A percentile compares a stretch with the other conserved stretches of the same genome.
These are phyloP conservation scores for Kandelia obovata DNA, from an alignment of 345 rosid species.

Conservation along the genomic window DNA sequence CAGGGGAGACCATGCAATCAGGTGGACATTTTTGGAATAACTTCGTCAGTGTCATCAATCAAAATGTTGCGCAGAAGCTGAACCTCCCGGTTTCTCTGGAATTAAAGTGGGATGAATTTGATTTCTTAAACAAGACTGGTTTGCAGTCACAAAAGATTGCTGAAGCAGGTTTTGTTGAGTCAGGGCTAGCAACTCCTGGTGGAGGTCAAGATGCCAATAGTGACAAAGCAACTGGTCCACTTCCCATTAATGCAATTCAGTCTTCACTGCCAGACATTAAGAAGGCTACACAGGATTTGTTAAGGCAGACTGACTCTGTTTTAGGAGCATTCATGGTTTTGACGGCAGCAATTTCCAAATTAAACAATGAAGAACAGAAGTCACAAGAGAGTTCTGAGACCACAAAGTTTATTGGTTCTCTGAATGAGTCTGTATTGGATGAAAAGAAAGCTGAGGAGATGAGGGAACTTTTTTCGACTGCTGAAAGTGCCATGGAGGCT, in stretches of 20 bases:
- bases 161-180: slow-evolving; percentile 68
- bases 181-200: slow-evolving; percentile 76
- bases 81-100: slow-evolving; percentile 61
- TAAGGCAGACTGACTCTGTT: slow-evolving; percentile 79
- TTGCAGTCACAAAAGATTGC: slow-evolving; percentile 68
- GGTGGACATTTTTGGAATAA: slow-evolving; percentile 64
- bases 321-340: slow-evolving; percentile 89
- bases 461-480: slow-evolving; percentile 72
- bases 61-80: slow-evolving; percentile 65
- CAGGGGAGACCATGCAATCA: slow-evolving; percentile 34
- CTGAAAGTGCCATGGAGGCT: slow-evolving; percentile 98
- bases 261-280: slow-evolving; percentile 76
- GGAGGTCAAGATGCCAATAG: slow-evolving; percentile 37
- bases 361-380: slow-evolving; percentile 44
- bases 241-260: slow-evolving; percentile 31
- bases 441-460: slow-evolving; percentile 82
- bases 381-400: slow-evolving; percentile 30
- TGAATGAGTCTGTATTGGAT: slow-evolving; percentile 38
- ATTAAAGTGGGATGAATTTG: slow-evolving; percentile 72
- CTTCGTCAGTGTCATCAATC: slow-evolving; percentile 53
- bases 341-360: slow-evolving; percentile 65
- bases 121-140: slow-evolving; percentile 64
- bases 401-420: slow-evolving; percentile 40
- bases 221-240: slow-evolving; percentile 36
- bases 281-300: slow-evolving; percentile 71